Base-by-base conservation (phyloP, 805 yeast species). In the Gaillardinia entomophila region DNA sequence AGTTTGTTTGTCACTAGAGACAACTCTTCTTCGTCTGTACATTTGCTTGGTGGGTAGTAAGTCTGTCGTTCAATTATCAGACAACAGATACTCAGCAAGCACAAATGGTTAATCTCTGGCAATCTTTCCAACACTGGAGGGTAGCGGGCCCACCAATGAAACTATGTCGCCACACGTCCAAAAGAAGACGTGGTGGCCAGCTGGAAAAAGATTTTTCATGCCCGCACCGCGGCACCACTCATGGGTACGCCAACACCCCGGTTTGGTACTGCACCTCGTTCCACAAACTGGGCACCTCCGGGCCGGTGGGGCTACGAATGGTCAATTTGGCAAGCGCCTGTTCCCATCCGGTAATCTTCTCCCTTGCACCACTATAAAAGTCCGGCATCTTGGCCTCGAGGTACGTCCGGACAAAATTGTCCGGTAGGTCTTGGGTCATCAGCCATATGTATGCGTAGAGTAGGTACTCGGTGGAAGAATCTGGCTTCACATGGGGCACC, bases 121-220 rank as follows among this genome's bases (percentile, higher is more conserved):
- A n/a, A n/a, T n/a, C n/a, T n/a, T n/a, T n/a, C n/a, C n/a, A n/a
- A n/a, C n/a, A n/a, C n/a, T n/a, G n/a, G n/a, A n/a, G n/a, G n/a
- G n/a, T n/a, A n/a, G n/a, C n/a, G n/a, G n/a, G n/a, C n/a, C n/a
- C n/a, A n/a, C n/a, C 42, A 54, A 63, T 60, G 70, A 64, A 62
- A 64, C 70, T 64, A 64, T 64, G 70, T 68, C 61, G 48, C n/a
- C n/a, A n/a, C n/a, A n/a, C n/a, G 5, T 23, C 13, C 5, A 8
- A 8, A 8, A 23, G 13, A n/a, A 10, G 10, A 23, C 6, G 25
- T n/a, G 13, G 12, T 10, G n/a, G 25, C 6, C 6, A n/a, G 13
- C 25, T 6, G 13, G 13, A 10, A 23, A n/a, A n/a, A 8, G 13
- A 6, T 10, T n/a, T 25, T 13, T 25, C 17, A 13, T 8, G 7